Conservation (phyloP, 306 rosid species). For the Cucurbita moschata region DNA sequence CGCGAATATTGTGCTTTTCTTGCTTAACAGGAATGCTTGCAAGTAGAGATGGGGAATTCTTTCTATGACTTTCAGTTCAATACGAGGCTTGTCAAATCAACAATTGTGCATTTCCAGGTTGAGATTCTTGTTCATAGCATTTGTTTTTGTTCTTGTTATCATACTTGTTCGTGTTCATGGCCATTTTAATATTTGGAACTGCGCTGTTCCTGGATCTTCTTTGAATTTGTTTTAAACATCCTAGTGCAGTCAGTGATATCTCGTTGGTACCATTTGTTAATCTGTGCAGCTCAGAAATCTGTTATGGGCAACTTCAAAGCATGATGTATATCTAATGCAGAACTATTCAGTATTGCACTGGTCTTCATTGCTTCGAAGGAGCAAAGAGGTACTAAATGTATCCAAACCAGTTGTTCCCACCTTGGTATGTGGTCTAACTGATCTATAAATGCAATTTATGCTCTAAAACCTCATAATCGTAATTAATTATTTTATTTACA, state of each 20-base stretch:
- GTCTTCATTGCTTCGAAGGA: constrained; percentile 53
- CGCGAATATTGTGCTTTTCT: not conserved
- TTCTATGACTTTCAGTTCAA: constrained; percentile 81
- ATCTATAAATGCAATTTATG: not conserved
- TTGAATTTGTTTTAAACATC: not conserved
- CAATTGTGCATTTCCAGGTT: constrained; percentile 94
- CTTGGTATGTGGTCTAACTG: constrained; percentile 25
- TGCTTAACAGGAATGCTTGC: constrained; percentile 48
- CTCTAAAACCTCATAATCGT: too few species aligned
- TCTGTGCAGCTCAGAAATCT: constrained; percentile 66
- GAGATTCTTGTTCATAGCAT: constrained; percentile 9
- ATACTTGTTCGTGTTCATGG: not conserved
- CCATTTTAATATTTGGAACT: not conserved
- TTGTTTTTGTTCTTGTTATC: not conserved
- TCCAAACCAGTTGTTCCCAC: constrained; percentile 56
- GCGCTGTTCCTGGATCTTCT: not conserved
- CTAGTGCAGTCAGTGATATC: constrained; percentile 18
- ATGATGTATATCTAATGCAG: constrained; percentile 83
- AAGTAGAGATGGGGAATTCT: constrained; percentile 40
- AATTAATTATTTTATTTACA: too few species aligned
- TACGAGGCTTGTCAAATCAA: constrained; percentile 83
- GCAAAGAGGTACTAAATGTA: constrained; percentile 67
- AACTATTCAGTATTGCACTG: constrained; percentile 88
- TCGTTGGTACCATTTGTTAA: constrained; percentile 6
- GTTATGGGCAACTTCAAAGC: constrained; percentile 91